phyloP scores from a whole-genome alignment of 2,329 filamentous ascomycete species.

The Phaeosphaeria sp. region DNA sequence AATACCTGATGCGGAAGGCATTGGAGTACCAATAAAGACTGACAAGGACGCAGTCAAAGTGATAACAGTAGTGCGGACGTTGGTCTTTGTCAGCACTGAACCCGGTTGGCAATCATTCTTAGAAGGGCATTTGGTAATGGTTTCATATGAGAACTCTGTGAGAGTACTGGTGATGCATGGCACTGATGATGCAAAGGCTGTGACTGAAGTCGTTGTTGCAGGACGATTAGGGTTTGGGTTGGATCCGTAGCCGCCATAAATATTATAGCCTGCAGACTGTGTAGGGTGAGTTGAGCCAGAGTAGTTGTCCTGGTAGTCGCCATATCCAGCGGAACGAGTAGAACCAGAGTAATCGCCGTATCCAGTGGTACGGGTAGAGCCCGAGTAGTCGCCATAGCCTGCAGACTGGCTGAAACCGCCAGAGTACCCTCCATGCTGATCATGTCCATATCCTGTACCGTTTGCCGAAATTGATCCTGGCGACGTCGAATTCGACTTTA shows the following conservation, averaged over 20 bases:
- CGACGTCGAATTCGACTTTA: neutral
- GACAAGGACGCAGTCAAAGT: neutral
- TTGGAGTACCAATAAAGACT: neutral
- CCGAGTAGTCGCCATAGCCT: neutral
- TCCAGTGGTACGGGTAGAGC: neutral
- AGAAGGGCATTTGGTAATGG: neutral
- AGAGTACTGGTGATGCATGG: neutral
- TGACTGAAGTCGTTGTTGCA: neutral
- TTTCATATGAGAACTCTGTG: neutral
- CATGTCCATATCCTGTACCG: neutral
- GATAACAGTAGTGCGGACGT: neutral
- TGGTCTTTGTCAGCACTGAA: neutral
- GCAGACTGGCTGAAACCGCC: neutral
- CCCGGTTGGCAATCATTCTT: neutral
- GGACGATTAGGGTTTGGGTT: neutral
- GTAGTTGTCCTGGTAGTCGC: neutral
- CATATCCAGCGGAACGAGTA: neutral
- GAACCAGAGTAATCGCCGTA: neutral
- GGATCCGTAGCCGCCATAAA: neutral
- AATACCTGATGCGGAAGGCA: neutral
- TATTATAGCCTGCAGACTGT: neutral
- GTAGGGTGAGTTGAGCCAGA: neutral
- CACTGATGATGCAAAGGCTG: neutral
- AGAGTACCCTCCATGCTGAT: neutral
- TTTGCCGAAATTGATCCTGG: neutral